Base-by-base conservation (phyloP, 116 monocot genomes). In the Papilionanthe hybrid region DNA sequence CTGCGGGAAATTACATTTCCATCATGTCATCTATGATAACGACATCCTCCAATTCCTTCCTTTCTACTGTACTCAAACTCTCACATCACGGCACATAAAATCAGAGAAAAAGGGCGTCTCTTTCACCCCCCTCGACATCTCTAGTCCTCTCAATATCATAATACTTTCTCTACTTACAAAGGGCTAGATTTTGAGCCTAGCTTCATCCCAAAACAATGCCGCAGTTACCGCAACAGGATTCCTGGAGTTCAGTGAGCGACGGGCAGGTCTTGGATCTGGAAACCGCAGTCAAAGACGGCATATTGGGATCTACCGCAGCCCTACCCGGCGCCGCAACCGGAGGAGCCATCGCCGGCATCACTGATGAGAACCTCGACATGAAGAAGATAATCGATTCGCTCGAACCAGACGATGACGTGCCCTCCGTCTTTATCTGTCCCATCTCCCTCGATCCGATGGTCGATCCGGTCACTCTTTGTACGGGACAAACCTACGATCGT, bases 381-480 rank as follows among this genome's bases (percentile, higher is more conserved):
- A 83, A 79, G 83, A 82, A 83, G 83, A 86, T 86, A 84, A 88
- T 87, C 56, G 78, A 81, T 42, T 74, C 60, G n/a, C 32, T 19
- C 29, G 82, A 80, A 28, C 8, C 22, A 27, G 27, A 20, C 12
- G 7, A 28, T 7, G 91, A 87, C 15, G 57, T 89, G 4, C 92
- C 92, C 17, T 32, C 82, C 8, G 89, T 92, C 13, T 92, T 92
- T 87, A 92, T 92, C 80, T 92, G 89, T 85, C 92, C 91, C 27
- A 91, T 88, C 22, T 91, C 91, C 12, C 91, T 91, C 25, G 86
- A 89, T 7, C 89, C 89, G 17, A 92, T 92, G 89, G 57, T 75
- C 76, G 92, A 92, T 82, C 92, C 92, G 22, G 92, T 89, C 7
- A 92, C 89, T 6, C 87, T 92, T 37, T 89, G 87, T 85, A 92